Evolutionary conservation across 306 rosid genomes (phyloP), one percentile per base, ranked within the genome.

Genomic region (Rosa rugosa): DNA sequence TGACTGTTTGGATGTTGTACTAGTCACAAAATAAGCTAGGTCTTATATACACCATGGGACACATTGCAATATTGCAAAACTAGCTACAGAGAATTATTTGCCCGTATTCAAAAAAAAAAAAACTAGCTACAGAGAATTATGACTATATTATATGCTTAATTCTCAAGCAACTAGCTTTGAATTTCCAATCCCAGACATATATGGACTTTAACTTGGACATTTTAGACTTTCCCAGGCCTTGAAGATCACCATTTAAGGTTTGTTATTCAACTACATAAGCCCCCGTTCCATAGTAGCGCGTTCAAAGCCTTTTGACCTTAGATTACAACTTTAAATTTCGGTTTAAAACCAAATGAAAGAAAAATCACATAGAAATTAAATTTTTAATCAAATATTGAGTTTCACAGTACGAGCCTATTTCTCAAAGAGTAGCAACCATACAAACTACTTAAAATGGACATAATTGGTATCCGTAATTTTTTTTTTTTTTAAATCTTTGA

Each of bases 1-100:
- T 87, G 91, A 89, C 91, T 82, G 25, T 72, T 83, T 85, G 84
- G 85, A 85, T 80, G 54, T 64, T 75, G 72, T 42, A 82, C 47
- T 75, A 75, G 79, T 77, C 85, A 80, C 66, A 45, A 65, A 47
- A 65, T 36, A 36, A 25, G 9, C 68, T 12, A 5, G 71, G 71
- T 65, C 46, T 65, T 11, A 64, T 34, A 64, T 6, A 31, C 12
- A 34, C 66, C 68, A 5, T 27, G 4, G 1, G 68, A 11, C 5
- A 6, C 6, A 20, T 67, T 20, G 16, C 31, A 1, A n/a, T 20
- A 57, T 23, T 22, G 73, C 34, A 69, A 22, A 3, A 56, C 27
- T 4, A 59, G 65, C 11, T 53, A 57, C 6, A 22, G 14, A 60
- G 8, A 56, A 57, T 6, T 60, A 60, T 23, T 27, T 27, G 31